Evolutionary conservation across 2,329 filamentous ascomycete species (phyloP), one percentile per base, ranked within the genome.

Genomic region (Fragosphaeria purpurea): DNA sequence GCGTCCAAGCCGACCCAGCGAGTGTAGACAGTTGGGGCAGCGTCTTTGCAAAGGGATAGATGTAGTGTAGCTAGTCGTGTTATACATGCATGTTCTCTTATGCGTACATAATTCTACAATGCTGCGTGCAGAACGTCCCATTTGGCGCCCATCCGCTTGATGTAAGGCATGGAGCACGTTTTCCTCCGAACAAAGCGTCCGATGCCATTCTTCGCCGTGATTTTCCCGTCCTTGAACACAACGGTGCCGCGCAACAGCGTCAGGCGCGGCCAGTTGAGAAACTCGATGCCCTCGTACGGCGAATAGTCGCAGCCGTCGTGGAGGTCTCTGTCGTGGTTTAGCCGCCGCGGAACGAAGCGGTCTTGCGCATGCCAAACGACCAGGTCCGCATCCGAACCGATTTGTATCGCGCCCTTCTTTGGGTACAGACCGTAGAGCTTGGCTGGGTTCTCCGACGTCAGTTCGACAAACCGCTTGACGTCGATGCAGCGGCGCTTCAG

Each of bases 221-320:
- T 75, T 1, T 67, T 72, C 8, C 68, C 64, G 6, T 76, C 74
- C 32, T 68, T 65, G 75, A 74, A 82, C 0, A 80, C 72, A 0
- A 82, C 69, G 52, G 74, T 62, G 0, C 79, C 79, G 47, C 79
- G 63, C 35, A 83, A 54, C 6, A 83, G 67, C 0, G 78, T 82
- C 56, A 75, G 80, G 13, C 78, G 66, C 6, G 79, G 79, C 79
- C 79, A 83, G 50, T 82, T 77, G 33, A 68, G 69, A 34, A 83
- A 60, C 33, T 60, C 64, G 46, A 68, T 69, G 0, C 78, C 77
- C 59, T 82, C 78, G 56, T 76, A 82, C 0, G 79, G 79, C 6
- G 78, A 80, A 57, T 82, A 81, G 57, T 83, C 79, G 3, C 80
- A 73, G 53, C 77, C 70, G 58, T 82, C 79, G 60, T 83, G 78